Percentiles rank a stretch among this genome's conserved stretches.
Conservation (phyloP, 164 flowering plant species). For the Amborella trichopoda region DNA sequence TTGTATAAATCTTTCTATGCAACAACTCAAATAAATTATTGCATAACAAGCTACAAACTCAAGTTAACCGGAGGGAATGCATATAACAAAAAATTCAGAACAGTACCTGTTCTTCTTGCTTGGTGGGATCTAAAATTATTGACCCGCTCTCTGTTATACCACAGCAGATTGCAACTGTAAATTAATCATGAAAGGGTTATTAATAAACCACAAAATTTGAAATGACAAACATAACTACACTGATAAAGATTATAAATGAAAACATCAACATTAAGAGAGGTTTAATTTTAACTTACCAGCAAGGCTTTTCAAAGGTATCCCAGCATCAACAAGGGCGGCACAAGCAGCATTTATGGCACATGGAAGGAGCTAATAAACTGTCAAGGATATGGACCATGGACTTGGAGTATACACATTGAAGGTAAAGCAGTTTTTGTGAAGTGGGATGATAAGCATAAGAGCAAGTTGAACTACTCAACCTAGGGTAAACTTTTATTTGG, state of each 20-base stretch:
- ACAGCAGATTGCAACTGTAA: constrained; percentile 78
- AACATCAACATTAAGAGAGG: no score
- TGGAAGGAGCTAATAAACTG: constrained; percentile 69
- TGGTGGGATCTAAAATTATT: constrained; percentile 71
- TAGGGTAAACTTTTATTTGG: no score
- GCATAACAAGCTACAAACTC: no score
- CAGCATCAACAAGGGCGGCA: constrained; percentile 95
- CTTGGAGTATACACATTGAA: no score
- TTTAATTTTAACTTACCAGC: constrained; percentile 44
- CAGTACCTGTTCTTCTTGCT: constrained; percentile 79
- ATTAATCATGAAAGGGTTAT: constrained; percentile 1
- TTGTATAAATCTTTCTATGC: no score
- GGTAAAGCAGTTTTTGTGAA: no score
- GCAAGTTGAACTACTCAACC: no score
- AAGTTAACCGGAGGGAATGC: no score
- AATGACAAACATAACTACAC: neutral
- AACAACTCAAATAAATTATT: no score
- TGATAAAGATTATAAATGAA: no score
- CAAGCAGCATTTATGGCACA: constrained; percentile 92
- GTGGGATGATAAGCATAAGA: no score
- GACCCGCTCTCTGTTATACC: constrained; percentile 44
- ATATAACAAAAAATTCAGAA: neutral
- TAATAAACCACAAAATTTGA: neutral
- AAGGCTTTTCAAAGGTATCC: constrained; percentile 80
- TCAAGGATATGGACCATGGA: no score